Evolutionary conservation across 2,329 filamentous ascomycete genomes (phyloP).

Genomic region (Chrysoporthe puriensis): DNA sequence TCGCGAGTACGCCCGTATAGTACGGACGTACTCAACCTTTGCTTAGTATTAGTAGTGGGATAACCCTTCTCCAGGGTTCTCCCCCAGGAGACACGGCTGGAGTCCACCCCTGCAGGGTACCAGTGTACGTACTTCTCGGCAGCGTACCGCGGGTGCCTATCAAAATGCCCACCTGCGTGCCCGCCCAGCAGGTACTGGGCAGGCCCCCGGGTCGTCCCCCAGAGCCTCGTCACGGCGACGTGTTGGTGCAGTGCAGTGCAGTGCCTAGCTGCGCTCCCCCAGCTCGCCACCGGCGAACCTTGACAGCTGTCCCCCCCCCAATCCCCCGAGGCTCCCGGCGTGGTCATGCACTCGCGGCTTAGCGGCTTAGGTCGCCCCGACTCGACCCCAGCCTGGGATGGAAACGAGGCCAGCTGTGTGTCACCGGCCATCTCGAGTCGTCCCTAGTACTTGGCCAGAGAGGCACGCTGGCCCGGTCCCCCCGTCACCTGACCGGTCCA

Average conservation of each 20-base stretch:
- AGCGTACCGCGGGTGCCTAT: background rate
- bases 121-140: background rate
- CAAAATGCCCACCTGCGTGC: background rate
- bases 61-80: background rate
- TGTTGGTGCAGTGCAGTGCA: background rate
- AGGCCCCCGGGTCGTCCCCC: no score
- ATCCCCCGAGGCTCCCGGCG: background rate
- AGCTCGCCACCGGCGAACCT: background rate
- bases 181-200: no score
- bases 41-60: background rate
- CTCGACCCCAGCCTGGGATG: background rate
- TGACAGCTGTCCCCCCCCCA: background rate
- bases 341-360: background rate
- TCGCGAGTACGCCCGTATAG: background rate
- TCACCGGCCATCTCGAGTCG: background rate
- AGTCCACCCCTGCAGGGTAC: no score
- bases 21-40: no score
- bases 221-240: background rate
- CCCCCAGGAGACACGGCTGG: background rate
- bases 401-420: background rate
- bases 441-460: background rate
- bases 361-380: background rate
- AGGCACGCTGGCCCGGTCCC: background rate
- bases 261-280: background rate
- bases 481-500: background rate